A percentile compares a stretch with the other conserved stretches of the same genome.
phyloP scores from a whole-genome alignment of 2,329 filamentous ascomycete species.

The Aspergillus pseudoviridinutans region DNA sequence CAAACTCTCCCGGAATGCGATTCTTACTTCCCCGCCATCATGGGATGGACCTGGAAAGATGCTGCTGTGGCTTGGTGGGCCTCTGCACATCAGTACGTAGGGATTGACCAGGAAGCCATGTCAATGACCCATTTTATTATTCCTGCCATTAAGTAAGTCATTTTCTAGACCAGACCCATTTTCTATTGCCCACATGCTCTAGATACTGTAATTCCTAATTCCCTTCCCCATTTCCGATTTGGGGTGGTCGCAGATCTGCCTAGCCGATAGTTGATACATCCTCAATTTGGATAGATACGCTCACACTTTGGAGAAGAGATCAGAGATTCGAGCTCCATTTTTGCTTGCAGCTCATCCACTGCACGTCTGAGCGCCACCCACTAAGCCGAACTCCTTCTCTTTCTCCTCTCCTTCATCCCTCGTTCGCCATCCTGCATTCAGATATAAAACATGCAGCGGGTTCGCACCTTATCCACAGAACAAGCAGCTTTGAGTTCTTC shows the following conservation, averaged over 20 bases:
- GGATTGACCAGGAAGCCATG: background rate
- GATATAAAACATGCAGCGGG: slow-evolving; percentile 36
- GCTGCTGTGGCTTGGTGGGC: background rate
- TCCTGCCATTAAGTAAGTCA: background rate
- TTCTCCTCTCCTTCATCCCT: slow-evolving; percentile 13
- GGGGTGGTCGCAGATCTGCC: slow-evolving; percentile 16
- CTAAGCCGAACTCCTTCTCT: background rate
- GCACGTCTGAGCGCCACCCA: slow-evolving; percentile 18
- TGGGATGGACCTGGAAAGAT: background rate
- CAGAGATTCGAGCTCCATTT: slow-evolving; percentile 3
- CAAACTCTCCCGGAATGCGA: slow-evolving; percentile 20
- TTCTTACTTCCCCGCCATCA: slow-evolving; percentile 18
- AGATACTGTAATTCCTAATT: slow-evolving; percentile 11
- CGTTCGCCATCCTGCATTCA: slow-evolving; percentile 20
- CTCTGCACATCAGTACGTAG: background rate
- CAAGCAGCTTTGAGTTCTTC: slow-evolving; percentile 20
- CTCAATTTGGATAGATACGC: slow-evolving; percentile 8
- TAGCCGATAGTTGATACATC: slow-evolving; percentile 20
- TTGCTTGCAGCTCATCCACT: slow-evolving; percentile 11
- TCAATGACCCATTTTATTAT: background rate
- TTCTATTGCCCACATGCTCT: slow-evolving; percentile 8
- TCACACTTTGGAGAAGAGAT: background rate
- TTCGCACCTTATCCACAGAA: slow-evolving; percentile 19
- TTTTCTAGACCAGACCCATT: slow-evolving; percentile 2
- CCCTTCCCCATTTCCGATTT: slow-evolving; percentile 17